Conservation (phyloP, 1,284 basidiomycete genomes). For the Ceratobasidium papillatum region DNA sequence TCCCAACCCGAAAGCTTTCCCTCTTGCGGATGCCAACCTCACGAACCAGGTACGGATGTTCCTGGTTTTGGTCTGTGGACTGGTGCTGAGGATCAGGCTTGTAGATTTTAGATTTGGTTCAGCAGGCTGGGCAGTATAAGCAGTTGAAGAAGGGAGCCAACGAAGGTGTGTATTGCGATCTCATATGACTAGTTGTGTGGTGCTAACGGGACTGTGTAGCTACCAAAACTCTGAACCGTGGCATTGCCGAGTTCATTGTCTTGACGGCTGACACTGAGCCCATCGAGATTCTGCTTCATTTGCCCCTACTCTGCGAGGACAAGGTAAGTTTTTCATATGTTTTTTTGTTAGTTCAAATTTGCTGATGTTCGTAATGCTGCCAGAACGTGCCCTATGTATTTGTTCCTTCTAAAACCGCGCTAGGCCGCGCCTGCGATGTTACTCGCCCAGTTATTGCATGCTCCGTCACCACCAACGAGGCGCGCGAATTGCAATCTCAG, state of each 20-base stretch:
- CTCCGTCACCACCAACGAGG: conserved; percentile 95
- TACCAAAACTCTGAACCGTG: conserved; percentile 98
- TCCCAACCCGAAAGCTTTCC: conserved; percentile 82
- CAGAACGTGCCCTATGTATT: conserved; percentile 98
- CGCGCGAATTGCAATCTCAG: conserved; percentile 89
- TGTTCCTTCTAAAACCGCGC: conserved; percentile 91
- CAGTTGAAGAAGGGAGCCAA: conserved; percentile 99
- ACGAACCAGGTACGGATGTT: conserved; percentile 87
- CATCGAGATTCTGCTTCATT: conserved; percentile 96
- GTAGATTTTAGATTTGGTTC: conserved; percentile 88
- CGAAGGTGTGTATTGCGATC: conserved; percentile 68
- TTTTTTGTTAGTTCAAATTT: not conserved
- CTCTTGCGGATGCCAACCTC: conserved; percentile 85
- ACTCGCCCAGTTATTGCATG: conserved; percentile 95
- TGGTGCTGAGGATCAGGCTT: conserved; percentile 35
- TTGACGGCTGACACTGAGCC: conserved; percentile 98
- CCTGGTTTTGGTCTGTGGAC: conserved; percentile 46
- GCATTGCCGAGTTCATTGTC: conserved; percentile 98
- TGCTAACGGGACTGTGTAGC: conserved; percentile 56
- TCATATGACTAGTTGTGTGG: not conserved
- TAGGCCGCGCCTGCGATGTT: conserved; percentile 96
- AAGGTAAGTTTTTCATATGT: conserved; percentile 65
- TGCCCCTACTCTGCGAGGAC: conserved; percentile 98
- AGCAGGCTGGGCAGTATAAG: conserved; percentile 92
- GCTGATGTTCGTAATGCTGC: conserved; percentile 9